Base-by-base conservation (phyloP, 2,329 filamentous ascomycete species). In the Dothidotthia symphoricarpi region DNA sequence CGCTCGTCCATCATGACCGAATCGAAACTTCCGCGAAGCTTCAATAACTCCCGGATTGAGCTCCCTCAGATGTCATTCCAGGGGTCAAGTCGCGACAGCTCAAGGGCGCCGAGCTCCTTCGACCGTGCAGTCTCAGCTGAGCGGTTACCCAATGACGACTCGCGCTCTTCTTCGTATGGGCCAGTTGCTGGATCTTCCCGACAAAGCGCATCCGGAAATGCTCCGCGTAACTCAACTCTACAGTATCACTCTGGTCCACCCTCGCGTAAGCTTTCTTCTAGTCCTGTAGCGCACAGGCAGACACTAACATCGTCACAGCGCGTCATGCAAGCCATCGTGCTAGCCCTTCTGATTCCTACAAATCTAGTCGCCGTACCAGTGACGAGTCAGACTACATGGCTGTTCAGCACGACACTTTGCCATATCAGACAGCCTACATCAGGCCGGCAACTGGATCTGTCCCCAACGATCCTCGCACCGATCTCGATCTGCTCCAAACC, bases 401-500 rank as follows among this genome's bases (percentile, higher is more conserved):
- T 7, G 42, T 63, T 7, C 33, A 37, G 7, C 48, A 51, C 13
- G 55, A 63, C 11, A 51, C 52, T 13, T 55, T 56, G 35, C 55
- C 61, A 12, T 65, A 66, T 41, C 60, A 65, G 47, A 47, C 56
- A 13, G 63, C 61, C 14, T 62, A 67, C 44, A 51, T 66, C 35
- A 57, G 57, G 28, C 53, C 60, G 10, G 39, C 45, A 15, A 51
- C 53, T 4, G 30, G 41, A 7, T 37, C 46, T 10, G 42, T 43
- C 9, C 53, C 61, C 22, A 49, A 55, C 17, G 61, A 67, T 39
- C 62, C 63, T 13, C 57, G 57, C n/a, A 57, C 52, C 16, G 59
- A 67, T 36, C 59, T 67, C 24, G 59, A 65, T 28, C 55, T 73
- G 16, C 68, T 75, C 38, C 64, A 72, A 37, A 72, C 55, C 40